Base-by-base conservation (phyloP, 2,329 filamentous ascomycete genomes). In the Capronia epimyces region DNA sequence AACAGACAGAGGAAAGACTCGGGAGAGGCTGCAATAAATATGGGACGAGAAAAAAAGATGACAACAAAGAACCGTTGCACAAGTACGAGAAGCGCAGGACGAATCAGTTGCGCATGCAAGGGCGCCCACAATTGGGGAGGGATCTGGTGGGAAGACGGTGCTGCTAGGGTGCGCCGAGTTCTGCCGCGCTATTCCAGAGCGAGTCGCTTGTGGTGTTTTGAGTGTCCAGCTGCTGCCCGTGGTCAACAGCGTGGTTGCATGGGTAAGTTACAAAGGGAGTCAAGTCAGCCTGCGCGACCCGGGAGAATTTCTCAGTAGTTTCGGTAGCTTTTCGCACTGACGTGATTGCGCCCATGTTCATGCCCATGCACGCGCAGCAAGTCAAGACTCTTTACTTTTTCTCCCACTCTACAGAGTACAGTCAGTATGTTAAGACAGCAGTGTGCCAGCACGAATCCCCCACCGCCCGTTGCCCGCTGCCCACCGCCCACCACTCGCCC, bases 101-200 rank as follows among this genome's bases (percentile, higher is more conserved):
- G 56, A 58, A 58, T 58, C 56, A 56, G 53, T 58, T 37, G 42
- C 36, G 56, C 53, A 58, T 58, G 53, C 55, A 55, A 53, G 54
- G 54, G 54, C 54, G 46, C 44, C 51, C 55, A 49, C 51, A 36
- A 12, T 49, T 46, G 41, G 49, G 51, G 41, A 54, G 47, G 55
- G 52, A 57, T 51, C 44, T 56, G 54, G 55, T 57, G 55, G 52
- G 52, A 55, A 46, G 50, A 39, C 41, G 43, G 31, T 20, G 42
- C 20, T 24, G 18, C 47, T 45, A 44, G 50, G 49, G 40, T 49
- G 31, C 34, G 34, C 34, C 46, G 46, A 43, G 42, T 32, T 41
- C 31, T 46, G 51, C 40, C 25, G 43, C 51, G 51, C 55, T 54
- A 57, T 57, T 52, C 47, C 55, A 49, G 42, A 37, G 42, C 24